Conservation (phyloP, 306 rosid species). For the Cicer arietinum region DNA sequence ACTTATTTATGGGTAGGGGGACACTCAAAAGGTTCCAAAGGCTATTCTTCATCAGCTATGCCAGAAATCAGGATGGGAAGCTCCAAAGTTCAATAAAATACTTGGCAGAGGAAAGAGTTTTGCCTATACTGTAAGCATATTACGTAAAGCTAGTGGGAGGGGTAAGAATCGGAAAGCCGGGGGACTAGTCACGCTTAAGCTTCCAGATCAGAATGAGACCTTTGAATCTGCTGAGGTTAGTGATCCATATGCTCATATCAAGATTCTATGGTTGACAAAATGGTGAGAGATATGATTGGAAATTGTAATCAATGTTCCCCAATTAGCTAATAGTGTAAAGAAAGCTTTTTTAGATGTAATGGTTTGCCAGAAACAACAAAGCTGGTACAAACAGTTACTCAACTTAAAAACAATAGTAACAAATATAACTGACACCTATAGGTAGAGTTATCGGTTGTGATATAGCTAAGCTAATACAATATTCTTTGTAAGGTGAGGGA, state of each 20-base stretch:
- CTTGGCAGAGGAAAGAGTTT: conserved; percentile 63
- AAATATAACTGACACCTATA: not conserved
- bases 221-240: conserved; percentile 82
- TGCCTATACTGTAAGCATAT: conserved; percentile 72
- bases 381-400: conserved; percentile 3
- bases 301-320: not conserved
- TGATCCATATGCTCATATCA: conserved; percentile 32
- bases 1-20: conserved; percentile 64
- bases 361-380: conserved; percentile 12
- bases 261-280: conserved; percentile 6
- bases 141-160: conserved; percentile 93
- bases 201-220: conserved; percentile 72
- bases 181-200: conserved; percentile 86
- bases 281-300: not conserved
- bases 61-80: conserved; percentile 97
- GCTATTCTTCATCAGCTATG: conserved; percentile 94
- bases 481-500: no score
- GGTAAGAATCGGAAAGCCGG: conserved; percentile 95
- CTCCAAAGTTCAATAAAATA: conserved; percentile 84
- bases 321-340: not conserved
- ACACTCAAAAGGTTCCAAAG: conserved; percentile 88
- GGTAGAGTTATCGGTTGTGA: no score
- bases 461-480: no score
- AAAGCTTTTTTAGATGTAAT: not conserved
- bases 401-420: not conserved